Evolutionary conservation across 1,139 yeast genomes (phyloP).

Genomic region (Magnusiomyces ingens): DNA sequence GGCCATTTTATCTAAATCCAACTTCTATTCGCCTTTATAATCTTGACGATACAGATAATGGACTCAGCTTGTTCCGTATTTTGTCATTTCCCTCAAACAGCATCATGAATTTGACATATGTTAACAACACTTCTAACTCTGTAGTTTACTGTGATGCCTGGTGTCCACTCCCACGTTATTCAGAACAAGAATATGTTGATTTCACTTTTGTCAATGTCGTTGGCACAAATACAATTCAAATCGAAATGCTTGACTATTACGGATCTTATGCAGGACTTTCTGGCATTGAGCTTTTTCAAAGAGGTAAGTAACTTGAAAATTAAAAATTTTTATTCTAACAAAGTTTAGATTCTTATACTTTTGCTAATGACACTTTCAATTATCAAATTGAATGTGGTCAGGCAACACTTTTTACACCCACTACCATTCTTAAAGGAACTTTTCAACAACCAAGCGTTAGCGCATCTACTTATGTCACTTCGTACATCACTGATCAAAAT

Average conservation of each 20-base stretch:
- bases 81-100: slow-evolving; percentile 76
- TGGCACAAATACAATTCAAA: slow-evolving; percentile 52
- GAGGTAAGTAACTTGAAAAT: slow-evolving; percentile 22
- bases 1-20: slow-evolving; percentile 57
- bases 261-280: slow-evolving; percentile 62
- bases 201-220: slow-evolving; percentile 71
- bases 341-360: slow-evolving; percentile 40
- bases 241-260: slow-evolving; percentile 64
- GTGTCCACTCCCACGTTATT: slow-evolving; percentile 56
- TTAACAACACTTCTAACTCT: slow-evolving; percentile 59
- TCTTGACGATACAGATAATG: slow-evolving; percentile 40
- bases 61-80: slow-evolving; percentile 63
- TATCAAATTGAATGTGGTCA: slow-evolving; percentile 40
- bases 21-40: slow-evolving; percentile 69
- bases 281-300: slow-evolving; percentile 70
- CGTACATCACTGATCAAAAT: slow-evolving; percentile 32
- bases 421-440: slow-evolving; percentile 24
- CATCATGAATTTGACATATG: slow-evolving; percentile 83
- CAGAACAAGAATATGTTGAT: slow-evolving; percentile 58
- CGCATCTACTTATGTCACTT: slow-evolving; percentile 32
- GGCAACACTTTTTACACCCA: slow-evolving; percentile 19
- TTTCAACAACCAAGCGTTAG: slow-evolving; percentile 19
- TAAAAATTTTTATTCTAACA: no score
- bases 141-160: slow-evolving; percentile 64
- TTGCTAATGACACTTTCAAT: slow-evolving; percentile 71